Conservation (phyloP, 805 yeast genomes). For the Diddensiella santjacobensis region DNA sequence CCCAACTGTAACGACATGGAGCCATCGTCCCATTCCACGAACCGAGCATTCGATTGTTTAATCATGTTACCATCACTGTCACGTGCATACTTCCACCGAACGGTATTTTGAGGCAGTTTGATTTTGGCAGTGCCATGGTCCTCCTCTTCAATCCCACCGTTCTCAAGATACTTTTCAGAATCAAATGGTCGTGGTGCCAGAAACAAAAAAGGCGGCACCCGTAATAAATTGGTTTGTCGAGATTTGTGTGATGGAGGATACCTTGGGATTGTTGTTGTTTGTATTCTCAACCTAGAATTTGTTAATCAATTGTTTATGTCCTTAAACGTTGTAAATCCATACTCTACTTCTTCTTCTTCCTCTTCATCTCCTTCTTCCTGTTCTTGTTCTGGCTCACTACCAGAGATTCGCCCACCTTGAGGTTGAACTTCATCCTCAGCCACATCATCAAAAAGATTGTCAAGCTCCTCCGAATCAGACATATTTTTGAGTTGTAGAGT, state of each 20-base stretch:
- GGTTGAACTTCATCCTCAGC: neutral
- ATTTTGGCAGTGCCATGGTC: conserved; percentile 36
- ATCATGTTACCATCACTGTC: conserved; percentile 62
- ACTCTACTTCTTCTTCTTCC: conserved; percentile 5
- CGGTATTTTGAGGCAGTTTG: conserved; percentile 70
- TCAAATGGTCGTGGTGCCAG: conserved; percentile 88
- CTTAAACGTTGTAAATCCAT: neutral
- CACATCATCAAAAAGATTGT: conserved; percentile 21
- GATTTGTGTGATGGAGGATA: conserved; percentile 29
- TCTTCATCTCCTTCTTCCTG: conserved; percentile 14
- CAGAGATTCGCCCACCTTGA: neutral
- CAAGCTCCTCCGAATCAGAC: conserved; percentile 20
- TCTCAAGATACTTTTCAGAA: conserved; percentile 59
- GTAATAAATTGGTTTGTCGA: conserved; percentile 44
- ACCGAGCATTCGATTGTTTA: conserved; percentile 84
- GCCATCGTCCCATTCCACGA: conserved; percentile 94
- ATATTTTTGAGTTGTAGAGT: neutral
- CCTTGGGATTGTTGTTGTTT: conserved; percentile 33
- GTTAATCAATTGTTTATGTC: too few relatives aligned
- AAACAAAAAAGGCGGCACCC: conserved; percentile 77
- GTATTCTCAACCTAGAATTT: conserved; percentile 5
- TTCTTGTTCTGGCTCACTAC: conserved; percentile 7
- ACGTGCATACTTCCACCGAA: conserved; percentile 90
- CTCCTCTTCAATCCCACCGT: conserved; percentile 34
- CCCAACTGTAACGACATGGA: conserved; percentile 82